Evolutionary conservation across 805 yeast genomes (phyloP).

Genomic region (Torulaspora gathmanii): DNA sequence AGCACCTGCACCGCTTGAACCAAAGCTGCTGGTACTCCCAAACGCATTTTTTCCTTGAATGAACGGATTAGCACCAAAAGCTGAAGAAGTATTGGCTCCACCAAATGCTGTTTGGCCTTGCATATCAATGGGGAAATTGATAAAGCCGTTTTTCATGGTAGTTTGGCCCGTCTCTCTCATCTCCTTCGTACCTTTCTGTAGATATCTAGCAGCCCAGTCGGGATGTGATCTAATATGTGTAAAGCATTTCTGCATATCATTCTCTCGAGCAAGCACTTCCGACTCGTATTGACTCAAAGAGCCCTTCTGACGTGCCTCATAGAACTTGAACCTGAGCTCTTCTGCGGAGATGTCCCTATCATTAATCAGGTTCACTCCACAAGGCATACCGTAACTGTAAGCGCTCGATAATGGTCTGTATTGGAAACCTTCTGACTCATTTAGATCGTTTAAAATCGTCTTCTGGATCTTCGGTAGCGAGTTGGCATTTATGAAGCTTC

Average conservation of each 20-base stretch:
- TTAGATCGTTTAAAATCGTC: slow-evolving; percentile 30
- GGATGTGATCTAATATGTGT: slow-evolving; percentile 39
- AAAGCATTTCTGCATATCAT: slow-evolving; percentile 46
- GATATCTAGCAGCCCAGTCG: slow-evolving; percentile 51
- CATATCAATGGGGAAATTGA: slow-evolving; percentile 36
- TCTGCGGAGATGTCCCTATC: slow-evolving; percentile 53
- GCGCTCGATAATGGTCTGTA: slow-evolving; percentile 40
- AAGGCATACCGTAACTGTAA: slow-evolving; percentile 48
- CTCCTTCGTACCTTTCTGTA: slow-evolving; percentile 44
- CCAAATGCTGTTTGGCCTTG: slow-evolving; percentile 16
- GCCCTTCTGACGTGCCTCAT: slow-evolving; percentile 40
- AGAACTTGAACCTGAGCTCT: slow-evolving; percentile 46
- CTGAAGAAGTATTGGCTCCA: not conserved
- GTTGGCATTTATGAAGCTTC: slow-evolving; percentile 24
- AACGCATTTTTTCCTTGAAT: slow-evolving; percentile 20
- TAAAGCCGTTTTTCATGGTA: slow-evolving; percentile 31
- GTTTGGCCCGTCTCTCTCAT: slow-evolving; percentile 27
- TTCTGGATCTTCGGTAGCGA: slow-evolving; percentile 25
- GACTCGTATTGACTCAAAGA: slow-evolving; percentile 39
- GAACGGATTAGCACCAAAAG: slow-evolving; percentile 17
- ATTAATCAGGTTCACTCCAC: slow-evolving; percentile 44
- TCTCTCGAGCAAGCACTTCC: slow-evolving; percentile 40
- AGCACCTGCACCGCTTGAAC: slow-evolving; percentile 9
- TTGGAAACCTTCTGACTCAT: slow-evolving; percentile 22
- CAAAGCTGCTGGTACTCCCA: slow-evolving; percentile 26